These are phyloP conservation scores for Geotrichum citri-aurantii DNA, from an alignment of 1,139 yeast genomes.

Conservation along the genomic window DNA sequence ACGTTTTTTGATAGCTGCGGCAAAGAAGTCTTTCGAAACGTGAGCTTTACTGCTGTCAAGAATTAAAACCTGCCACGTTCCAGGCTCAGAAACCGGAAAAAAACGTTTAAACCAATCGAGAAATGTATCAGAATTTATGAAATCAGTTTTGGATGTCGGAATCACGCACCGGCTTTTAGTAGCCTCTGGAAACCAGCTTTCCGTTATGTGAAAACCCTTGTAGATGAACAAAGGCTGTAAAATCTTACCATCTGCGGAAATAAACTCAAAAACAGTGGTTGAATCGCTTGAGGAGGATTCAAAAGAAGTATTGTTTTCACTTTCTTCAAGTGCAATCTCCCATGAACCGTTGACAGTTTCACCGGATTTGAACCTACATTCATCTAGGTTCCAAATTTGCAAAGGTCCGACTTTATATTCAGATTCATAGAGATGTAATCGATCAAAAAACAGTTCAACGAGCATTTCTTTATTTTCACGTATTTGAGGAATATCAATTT, in stretches of 20 bases:
- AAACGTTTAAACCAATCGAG: constrained; percentile 53
- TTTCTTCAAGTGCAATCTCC: neutral
- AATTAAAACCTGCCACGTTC: constrained; percentile 47
- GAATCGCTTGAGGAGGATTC: neutral
- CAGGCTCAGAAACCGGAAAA: constrained; percentile 48
- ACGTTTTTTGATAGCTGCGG: constrained; percentile 41
- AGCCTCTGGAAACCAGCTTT: constrained; percentile 1
- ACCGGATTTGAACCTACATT: neutral
- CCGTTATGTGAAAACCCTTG: constrained; percentile 4
- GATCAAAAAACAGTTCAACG: neutral
- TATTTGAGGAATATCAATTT: neutral
- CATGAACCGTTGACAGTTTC: neutral
- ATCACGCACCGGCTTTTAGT: constrained; percentile 43
- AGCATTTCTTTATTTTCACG: neutral
- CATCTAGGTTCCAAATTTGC: neutral
- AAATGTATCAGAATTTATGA: constrained; percentile 47
- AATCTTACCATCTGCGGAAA: neutral
- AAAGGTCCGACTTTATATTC: neutral
- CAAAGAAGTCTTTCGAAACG: constrained; percentile 40
- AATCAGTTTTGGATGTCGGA: constrained; percentile 46
- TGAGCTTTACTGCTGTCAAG: constrained; percentile 37
- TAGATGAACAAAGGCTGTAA: neutral
- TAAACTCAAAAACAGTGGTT: neutral
- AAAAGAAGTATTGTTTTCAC: neutral
- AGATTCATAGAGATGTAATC: neutral